These are phyloP conservation scores for Blumeria hordei DNA, from an alignment of 2,329 filamentous ascomycete genomes.

Conservation along the genomic window DNA sequence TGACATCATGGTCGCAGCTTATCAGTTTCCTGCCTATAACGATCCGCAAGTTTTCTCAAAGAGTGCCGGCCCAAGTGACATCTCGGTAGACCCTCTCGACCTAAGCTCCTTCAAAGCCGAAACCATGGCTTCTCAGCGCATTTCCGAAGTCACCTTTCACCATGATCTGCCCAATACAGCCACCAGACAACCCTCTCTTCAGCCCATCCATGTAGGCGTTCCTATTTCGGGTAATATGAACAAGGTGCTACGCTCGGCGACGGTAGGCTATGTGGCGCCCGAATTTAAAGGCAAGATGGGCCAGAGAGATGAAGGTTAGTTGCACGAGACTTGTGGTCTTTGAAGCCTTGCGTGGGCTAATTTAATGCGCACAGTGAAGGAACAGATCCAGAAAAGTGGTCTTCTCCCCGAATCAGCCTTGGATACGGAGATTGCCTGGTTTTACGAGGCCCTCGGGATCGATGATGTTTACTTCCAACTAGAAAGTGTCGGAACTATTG, in stretches of 20 bases:
- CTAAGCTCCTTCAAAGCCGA: too few species aligned
- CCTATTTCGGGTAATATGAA: slow-evolving; percentile 37
- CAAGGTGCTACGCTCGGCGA: slow-evolving; percentile 62
- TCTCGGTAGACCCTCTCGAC: too few species aligned
- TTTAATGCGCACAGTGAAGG: neutral
- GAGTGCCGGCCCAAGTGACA: too few species aligned
- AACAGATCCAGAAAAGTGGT: neutral
- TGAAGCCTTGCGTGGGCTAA: neutral
- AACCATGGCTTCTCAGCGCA: too few species aligned
- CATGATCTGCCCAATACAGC: too few species aligned
- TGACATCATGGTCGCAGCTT: too few species aligned
- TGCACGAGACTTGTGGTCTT: neutral
- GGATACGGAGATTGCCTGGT: slow-evolving; percentile 76
- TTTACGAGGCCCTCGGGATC: slow-evolving; percentile 92
- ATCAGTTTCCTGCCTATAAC: too few species aligned
- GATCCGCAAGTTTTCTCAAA: too few species aligned
- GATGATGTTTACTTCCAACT: slow-evolving; percentile 97
- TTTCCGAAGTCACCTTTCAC: too few species aligned
- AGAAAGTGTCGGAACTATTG: slow-evolving; percentile 64
- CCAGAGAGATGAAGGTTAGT: slow-evolving; percentile 25
- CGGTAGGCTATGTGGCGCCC: slow-evolving; percentile 81
- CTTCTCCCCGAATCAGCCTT: slow-evolving; percentile 58
- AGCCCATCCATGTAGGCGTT: too few species aligned
- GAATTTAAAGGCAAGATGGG: slow-evolving; percentile 80
- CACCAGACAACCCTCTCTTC: too few species aligned